These are phyloP conservation scores for Botrytis paeoniae DNA, from an alignment of 2,329 filamentous ascomycete species.

Conservation along the genomic window DNA sequence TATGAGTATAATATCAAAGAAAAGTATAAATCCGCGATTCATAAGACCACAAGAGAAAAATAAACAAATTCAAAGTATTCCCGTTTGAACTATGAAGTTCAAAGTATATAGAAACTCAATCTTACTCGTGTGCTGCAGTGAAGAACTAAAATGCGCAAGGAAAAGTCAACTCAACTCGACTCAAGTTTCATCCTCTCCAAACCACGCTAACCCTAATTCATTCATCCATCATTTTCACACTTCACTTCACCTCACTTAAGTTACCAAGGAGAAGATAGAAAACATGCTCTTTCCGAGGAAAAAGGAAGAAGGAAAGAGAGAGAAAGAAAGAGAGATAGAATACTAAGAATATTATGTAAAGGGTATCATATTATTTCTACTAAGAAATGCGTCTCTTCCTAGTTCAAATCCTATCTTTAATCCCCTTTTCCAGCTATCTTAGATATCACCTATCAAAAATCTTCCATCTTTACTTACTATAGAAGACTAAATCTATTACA, in stretches of 20 bases:
- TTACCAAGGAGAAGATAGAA: not conserved
- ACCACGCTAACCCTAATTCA: not conserved
- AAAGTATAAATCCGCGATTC: not conserved
- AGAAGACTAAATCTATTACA: not conserved
- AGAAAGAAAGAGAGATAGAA: not conserved
- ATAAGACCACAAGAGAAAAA: not conserved
- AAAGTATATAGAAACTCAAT: not conserved
- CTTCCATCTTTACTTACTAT: not conserved
- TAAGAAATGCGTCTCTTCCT: not conserved
- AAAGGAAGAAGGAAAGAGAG: accelerated
- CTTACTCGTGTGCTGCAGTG: not conserved
- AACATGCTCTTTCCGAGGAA: not conserved
- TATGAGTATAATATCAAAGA: not conserved
- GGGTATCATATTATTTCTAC: conserved; percentile 10
- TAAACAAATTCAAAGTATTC: not conserved
- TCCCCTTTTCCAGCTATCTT: not conserved
- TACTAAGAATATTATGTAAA: not conserved
- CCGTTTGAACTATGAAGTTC: not conserved
- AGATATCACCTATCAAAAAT: not conserved
- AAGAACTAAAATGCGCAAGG: not conserved
- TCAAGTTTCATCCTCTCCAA: not conserved
- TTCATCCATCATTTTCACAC: not conserved
- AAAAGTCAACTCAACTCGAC: not conserved
- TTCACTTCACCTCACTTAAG: not conserved
- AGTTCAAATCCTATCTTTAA: not conserved